phyloP scores from a whole-genome alignment of 768 basidiomycete genomes.

The Lactarius pseudohatsudake region DNA sequence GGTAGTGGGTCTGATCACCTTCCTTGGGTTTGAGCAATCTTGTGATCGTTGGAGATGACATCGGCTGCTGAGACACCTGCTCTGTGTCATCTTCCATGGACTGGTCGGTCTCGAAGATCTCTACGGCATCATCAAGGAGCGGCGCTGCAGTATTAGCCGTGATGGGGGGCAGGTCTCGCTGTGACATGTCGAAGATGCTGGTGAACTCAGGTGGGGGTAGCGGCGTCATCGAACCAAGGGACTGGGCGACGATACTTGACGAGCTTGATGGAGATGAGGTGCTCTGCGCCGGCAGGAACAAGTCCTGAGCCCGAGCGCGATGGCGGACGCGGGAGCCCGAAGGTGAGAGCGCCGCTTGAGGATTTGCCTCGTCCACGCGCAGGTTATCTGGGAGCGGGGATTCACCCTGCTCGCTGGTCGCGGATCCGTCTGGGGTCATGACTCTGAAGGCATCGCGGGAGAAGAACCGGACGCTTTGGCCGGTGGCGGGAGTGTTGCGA shows the following conservation, averaged over 20 bases:
- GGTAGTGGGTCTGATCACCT: conserved; percentile 12
- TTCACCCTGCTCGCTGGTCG: conserved; percentile 40
- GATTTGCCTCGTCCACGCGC: conserved; percentile 35
- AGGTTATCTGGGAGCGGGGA: conserved; percentile 34
- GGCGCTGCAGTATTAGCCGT: conserved; percentile 34
- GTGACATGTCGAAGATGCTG: conserved; percentile 59
- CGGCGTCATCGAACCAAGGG: conserved; percentile 39
- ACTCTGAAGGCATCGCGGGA: conserved; percentile 64
- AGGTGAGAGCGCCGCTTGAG: conserved; percentile 22
- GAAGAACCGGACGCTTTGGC: conserved; percentile 80
- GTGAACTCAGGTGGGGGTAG: conserved; percentile 46
- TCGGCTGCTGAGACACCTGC: conserved; percentile 14
- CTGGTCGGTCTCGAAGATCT: conserved; percentile 37
- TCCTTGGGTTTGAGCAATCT: conserved; percentile 12
- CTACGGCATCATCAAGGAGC: conserved; percentile 41
- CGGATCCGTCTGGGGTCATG: conserved; percentile 64
- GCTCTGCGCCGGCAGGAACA: conserved; percentile 24
- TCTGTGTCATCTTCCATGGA: conserved; percentile 28
- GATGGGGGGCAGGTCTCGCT: conserved; percentile 51
- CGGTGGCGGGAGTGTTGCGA: conserved; percentile 69
- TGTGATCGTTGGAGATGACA: conserved; percentile 15
- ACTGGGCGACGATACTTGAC: conserved; percentile 23
- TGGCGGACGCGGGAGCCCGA: conserved; percentile 22
- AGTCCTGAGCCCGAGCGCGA: conserved; percentile 23
- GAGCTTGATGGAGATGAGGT: conserved; percentile 29